Evolutionary conservation across 2,329 filamentous ascomycete species (phyloP).

Genomic region (Hymenoscyphus fructigenus): DNA sequence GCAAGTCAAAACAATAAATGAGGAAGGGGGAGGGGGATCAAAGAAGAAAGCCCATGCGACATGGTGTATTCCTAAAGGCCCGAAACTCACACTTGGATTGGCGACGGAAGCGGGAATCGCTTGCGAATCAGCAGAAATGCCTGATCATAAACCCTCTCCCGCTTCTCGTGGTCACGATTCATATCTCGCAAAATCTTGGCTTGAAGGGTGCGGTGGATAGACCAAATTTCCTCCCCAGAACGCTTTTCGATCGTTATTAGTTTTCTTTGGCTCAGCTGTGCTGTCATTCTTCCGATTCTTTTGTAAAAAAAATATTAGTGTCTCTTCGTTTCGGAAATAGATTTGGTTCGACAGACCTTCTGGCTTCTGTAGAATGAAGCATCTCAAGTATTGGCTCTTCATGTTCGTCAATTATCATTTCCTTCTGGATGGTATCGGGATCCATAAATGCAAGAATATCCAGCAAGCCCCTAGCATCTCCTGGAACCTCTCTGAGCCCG

Average conservation of each 20-base stretch:
- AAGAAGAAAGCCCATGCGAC: no score
- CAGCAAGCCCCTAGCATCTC: constrained; percentile 22
- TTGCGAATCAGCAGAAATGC: constrained; percentile 15
- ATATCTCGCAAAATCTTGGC: constrained; percentile 25
- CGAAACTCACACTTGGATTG: background rate
- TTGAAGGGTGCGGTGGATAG: constrained; percentile 26
- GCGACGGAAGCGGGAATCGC: background rate
- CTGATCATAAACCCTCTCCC: constrained; percentile 19
- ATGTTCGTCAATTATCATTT: constrained; percentile 26
- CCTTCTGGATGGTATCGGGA: constrained; percentile 24
- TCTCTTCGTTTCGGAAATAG: background rate
- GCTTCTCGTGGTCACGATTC: constrained; percentile 10
- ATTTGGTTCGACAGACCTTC: background rate
- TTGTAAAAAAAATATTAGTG: background rate
- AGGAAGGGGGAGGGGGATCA: no score
- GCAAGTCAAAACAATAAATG: no score
- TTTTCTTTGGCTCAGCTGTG: constrained; percentile 17
- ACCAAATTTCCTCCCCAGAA: constrained; percentile 17
- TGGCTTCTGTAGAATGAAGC: background rate
- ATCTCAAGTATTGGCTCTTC: background rate
- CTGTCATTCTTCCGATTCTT: constrained; percentile 27
- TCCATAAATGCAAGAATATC: constrained; percentile 29
- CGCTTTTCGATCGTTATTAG: constrained; percentile 21
- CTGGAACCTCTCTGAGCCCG: constrained; percentile 24
- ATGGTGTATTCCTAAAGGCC: no score